Evolutionary conservation across 2,329 filamentous ascomycete species (phyloP), one percentile per base, ranked within the genome.

Genomic region (Onygenales sp.): DNA sequence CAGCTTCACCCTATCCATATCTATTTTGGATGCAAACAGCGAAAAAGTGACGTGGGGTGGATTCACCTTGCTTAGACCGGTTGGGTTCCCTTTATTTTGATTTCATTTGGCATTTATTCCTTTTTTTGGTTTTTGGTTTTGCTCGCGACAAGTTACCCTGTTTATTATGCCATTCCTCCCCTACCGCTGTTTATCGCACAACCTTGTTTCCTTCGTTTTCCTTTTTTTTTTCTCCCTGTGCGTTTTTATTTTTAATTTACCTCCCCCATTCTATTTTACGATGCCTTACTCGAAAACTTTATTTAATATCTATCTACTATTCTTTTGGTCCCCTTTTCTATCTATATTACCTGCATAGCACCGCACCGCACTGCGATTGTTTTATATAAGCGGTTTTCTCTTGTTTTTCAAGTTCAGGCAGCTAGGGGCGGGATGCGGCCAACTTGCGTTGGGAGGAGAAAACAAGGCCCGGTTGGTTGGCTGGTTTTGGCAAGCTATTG

Each of bases 221-320:
- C 3, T 3, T 44, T 9, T 38, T 39, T 7, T 7, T 3, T 7
- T 3, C 36, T 39, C 13, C 36, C 13, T 9, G 9, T 39, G 36
- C 36, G 36, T 39, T 39, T 39, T n/a, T n/a, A 39, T 39, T 39
- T 39, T 39, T 27, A 27, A 39, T 39, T 3, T 39, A n/a, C 36
- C 36, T 41, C 21, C 21, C 21, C 21, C 21, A 41, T 49, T 49
- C 47, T 27, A 49, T 49, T 49, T 49, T 49, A 49, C 47, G 47
- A 49, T 41, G 47, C 47, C 35, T 17, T 41, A 49, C 35, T 49
- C 21, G 35, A 43, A 9, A 51, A 35, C 35, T 43, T 44, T 44
- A 44, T 43, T 44, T 51, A 43, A 43, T 50, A 50, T 35, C 32
- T 27, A 27, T 27, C 21, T 27, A 27, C 21, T 27, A 27, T 43